These are phyloP conservation scores for Galerina marginata DNA, from an alignment of 768 basidiomycete genomes.

Conservation along the genomic window DNA sequence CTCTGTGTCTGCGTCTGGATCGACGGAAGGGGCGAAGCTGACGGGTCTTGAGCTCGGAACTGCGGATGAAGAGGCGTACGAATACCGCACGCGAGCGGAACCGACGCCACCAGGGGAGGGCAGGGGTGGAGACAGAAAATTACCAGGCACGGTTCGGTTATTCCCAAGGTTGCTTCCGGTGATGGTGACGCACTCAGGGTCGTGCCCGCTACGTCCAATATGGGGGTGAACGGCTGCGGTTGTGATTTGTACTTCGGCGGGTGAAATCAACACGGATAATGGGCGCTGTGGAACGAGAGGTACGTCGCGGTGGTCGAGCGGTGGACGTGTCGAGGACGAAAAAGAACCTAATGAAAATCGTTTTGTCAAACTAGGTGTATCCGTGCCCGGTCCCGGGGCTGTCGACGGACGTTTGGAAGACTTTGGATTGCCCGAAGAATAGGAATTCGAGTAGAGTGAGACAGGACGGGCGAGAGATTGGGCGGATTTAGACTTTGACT, in stretches of 20 bases:
- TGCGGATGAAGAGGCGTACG: neutral
- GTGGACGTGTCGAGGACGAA: neutral
- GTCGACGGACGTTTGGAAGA: conserved; percentile 10
- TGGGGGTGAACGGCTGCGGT: neutral
- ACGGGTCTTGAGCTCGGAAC: neutral
- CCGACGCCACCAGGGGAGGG: neutral
- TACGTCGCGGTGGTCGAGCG: neutral
- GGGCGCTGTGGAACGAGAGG: neutral
- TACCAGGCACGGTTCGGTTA: neutral
- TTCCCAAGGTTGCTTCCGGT: neutral
- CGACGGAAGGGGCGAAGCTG: neutral
- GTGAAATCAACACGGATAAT: neutral
- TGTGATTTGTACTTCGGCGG: neutral
- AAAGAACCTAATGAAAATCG: neutral
- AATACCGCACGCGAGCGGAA: conserved; percentile 1
- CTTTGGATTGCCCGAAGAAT: neutral
- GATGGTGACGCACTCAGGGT: neutral
- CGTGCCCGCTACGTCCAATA: neutral
- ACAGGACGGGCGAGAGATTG: conserved; percentile 3
- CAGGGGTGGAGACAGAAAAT: neutral
- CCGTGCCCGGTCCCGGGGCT: conserved; percentile 6
- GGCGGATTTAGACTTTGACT: conserved; percentile 7
- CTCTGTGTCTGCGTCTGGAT: neutral
- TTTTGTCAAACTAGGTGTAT: neutral
- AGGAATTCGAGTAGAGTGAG: conserved; percentile 2